Percentiles rank a stretch among this genome's conserved stretches.
These are phyloP conservation scores for Acanthamoeba sp. DNA, from an alignment of 208 protist species.

Conservation along the genomic window DNA sequence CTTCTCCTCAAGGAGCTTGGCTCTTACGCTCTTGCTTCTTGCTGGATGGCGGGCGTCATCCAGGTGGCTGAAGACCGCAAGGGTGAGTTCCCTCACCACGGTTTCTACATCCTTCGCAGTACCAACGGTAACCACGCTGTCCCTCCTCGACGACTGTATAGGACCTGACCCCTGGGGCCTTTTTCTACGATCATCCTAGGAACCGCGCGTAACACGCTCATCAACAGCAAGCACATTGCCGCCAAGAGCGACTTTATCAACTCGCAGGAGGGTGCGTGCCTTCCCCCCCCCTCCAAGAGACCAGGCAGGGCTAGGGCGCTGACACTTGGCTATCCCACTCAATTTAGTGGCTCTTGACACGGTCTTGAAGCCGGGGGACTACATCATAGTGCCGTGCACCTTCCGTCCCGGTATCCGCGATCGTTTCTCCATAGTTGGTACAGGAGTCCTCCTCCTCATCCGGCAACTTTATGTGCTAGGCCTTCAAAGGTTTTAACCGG, in stretches of 20 bases:
- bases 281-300: neutral
- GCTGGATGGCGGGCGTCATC: neutral
- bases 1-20: neutral
- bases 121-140: slow-evolving; percentile 25
- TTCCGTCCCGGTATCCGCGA: slow-evolving; percentile 43
- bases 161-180: neutral
- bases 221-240: slow-evolving; percentile 41
- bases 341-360: neutral
- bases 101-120: slow-evolving; percentile 60
- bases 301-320: neutral
- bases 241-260: slow-evolving; percentile 70
- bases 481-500: too few relatives aligned
- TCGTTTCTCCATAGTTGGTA: neutral
- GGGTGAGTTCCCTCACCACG: slow-evolving; percentile 38
- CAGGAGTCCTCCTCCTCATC: neutral
- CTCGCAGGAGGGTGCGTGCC: slow-evolving; percentile 9
- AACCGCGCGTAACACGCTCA: neutral
- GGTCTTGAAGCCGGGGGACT: slow-evolving; percentile 39
- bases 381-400: slow-evolving; percentile 71
- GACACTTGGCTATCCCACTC: neutral
- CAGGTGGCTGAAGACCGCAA: neutral
- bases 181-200: neutral
- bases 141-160: neutral
- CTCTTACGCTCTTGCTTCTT: neutral
- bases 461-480: neutral